These are phyloP conservation scores for Sonneratia caseolaris DNA, from an alignment of 345 rosid species.

Conservation along the genomic window DNA sequence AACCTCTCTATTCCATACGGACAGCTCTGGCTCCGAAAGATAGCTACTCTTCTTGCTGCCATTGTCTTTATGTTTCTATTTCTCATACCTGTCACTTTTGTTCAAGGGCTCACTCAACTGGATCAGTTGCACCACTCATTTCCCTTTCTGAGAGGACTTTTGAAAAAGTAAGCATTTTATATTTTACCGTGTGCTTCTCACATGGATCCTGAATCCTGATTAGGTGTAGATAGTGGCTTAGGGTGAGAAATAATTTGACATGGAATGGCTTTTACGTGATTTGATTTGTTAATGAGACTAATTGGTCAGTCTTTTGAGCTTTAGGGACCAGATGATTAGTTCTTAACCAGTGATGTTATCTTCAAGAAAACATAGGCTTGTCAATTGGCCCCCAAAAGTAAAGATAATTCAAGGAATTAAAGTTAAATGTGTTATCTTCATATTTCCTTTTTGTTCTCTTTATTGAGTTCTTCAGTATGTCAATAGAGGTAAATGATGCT, in stretches of 20 bases:
- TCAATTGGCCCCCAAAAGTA: not conserved
- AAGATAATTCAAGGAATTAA: not conserved
- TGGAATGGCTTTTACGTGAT: not conserved
- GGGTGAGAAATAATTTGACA: not conserved
- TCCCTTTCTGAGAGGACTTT: slow-evolving; percentile 51
- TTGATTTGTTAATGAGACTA: not conserved
- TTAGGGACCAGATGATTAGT: not conserved
- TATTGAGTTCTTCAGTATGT: not conserved
- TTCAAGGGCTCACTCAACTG: slow-evolving; percentile 79
- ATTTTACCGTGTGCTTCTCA: not conserved
- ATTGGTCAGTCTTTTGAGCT: not conserved
- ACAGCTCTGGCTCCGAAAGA: slow-evolving; percentile 83
- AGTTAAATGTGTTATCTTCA: not conserved
- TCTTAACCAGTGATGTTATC: not conserved
- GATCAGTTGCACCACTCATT: slow-evolving; percentile 36
- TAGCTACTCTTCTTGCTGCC: slow-evolving; percentile 53
- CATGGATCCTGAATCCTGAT: slow-evolving; percentile 1
- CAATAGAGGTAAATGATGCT: not conserved
- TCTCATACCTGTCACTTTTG: slow-evolving; percentile 67
- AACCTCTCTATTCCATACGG: slow-evolving; percentile 68
- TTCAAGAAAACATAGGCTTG: not conserved
- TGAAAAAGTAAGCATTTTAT: slow-evolving; percentile 46
- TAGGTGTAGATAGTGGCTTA: not conserved
- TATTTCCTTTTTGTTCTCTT: not conserved
- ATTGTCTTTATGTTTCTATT: slow-evolving; percentile 63